Conservation (phyloP, 2,329 filamentous ascomycete genomes). For the Pseudocercospora macadamiae region DNA sequence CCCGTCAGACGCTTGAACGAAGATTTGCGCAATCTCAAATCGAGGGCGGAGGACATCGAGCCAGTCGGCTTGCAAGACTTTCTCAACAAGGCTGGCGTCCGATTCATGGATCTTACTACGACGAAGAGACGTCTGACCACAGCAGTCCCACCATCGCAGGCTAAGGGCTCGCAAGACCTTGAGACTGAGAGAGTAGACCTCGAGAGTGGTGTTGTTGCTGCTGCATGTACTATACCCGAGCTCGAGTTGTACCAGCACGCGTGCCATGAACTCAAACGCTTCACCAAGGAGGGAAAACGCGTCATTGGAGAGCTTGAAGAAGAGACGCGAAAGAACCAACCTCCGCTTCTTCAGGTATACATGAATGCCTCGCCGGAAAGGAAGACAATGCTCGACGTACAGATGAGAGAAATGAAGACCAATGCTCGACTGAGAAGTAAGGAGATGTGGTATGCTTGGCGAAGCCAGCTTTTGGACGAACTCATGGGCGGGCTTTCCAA, state of each 20-base stretch:
- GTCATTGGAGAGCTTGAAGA: slow-evolving; percentile 90
- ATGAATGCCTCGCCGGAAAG: slow-evolving; percentile 81
- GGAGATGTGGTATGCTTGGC: slow-evolving; percentile 98
- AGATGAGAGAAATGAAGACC: slow-evolving; percentile 96
- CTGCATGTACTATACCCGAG: slow-evolving; percentile 88
- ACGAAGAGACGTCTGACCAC: slow-evolving; percentile 89
- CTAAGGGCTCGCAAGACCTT: slow-evolving; percentile 43
- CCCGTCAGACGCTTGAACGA: slow-evolving; percentile 33
- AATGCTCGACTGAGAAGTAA: slow-evolving; percentile 89
- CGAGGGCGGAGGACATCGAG: slow-evolving; percentile 26
- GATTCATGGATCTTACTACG: slow-evolving; percentile 98
- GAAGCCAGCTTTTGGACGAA: slow-evolving; percentile 81
- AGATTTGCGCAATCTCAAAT: slow-evolving; percentile 29
- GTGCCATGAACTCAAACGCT: slow-evolving; percentile 93
- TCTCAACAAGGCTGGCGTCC: slow-evolving; percentile 90
- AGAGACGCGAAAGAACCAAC: slow-evolving; percentile 87
- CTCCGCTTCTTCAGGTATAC: slow-evolving; percentile 89
- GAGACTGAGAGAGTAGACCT: slow-evolving; percentile 47
- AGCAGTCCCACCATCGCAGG: slow-evolving; percentile 52
- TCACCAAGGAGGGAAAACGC: slow-evolving; percentile 88
- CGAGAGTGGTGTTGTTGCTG: slow-evolving; percentile 81
- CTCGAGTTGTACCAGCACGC: slow-evolving; percentile 93
- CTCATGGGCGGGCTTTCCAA: slow-evolving; percentile 78
- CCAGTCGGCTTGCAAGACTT: slow-evolving; percentile 79
- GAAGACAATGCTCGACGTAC: slow-evolving; percentile 86